Evolutionary conservation across 2,329 filamentous ascomycete genomes (phyloP).

Genomic region (Hypoxylon sp.): DNA sequence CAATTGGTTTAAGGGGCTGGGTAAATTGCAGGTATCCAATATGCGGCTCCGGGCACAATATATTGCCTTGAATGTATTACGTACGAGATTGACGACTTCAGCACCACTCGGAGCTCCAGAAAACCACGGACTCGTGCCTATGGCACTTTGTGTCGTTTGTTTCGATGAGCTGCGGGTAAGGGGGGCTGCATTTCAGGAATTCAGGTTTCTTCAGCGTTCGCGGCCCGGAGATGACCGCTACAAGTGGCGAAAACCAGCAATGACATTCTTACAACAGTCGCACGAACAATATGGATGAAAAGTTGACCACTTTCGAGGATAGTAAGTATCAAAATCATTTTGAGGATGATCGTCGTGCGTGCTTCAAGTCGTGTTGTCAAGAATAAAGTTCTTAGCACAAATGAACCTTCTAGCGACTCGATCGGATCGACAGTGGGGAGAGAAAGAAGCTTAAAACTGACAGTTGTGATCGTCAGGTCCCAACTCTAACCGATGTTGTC

Average conservation of each 20-base stretch:
- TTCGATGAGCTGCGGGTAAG: slow-evolving; percentile 5
- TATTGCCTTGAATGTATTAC: slow-evolving; percentile 23
- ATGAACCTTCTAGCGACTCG: slow-evolving; percentile 17
- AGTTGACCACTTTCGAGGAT: neutral
- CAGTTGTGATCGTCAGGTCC: slow-evolving; percentile 43
- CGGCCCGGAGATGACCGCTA: slow-evolving; percentile 22
- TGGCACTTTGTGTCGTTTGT: slow-evolving; percentile 4
- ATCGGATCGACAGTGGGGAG: slow-evolving; percentile 30
- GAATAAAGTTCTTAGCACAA: neutral
- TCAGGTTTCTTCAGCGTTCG: neutral
- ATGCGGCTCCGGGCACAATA: slow-evolving; percentile 32
- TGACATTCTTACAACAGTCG: slow-evolving; percentile 1
- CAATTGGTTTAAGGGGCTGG: slow-evolving; percentile 31
- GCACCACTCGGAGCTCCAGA: slow-evolving; percentile 6
- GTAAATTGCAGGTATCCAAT: slow-evolving; percentile 41
- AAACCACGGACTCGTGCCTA: slow-evolving; percentile 16
- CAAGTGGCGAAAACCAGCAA: slow-evolving; percentile 25
- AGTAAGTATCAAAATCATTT: slow-evolving; percentile 1
- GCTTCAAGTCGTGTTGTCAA: neutral
- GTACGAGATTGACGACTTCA: slow-evolving; percentile 21
- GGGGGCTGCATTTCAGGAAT: neutral
- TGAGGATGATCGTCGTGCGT: neutral
- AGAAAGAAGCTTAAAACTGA: slow-evolving; percentile 40
- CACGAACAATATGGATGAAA: slow-evolving; percentile 33
- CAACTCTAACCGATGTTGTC: slow-evolving; percentile 7